These are phyloP conservation scores for Acacia acuminata DNA, from an alignment of 306 rosid genomes.

Conservation along the genomic window DNA sequence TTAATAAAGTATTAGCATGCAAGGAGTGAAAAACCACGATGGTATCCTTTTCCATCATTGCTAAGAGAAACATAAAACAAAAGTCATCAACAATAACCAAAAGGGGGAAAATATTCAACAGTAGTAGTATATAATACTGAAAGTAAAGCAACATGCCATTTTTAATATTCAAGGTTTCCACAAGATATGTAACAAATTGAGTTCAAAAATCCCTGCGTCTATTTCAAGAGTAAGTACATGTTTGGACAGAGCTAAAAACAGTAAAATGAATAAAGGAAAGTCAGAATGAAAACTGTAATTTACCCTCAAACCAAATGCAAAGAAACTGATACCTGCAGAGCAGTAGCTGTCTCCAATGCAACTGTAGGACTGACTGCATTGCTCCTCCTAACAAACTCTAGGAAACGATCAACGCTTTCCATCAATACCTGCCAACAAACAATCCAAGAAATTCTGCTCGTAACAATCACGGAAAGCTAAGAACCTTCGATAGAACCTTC, in stretches of 20 bases:
- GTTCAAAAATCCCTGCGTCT: not conserved
- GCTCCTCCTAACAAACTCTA: slow-evolving; percentile 87
- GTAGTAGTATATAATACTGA: not conserved
- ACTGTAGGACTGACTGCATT: slow-evolving; percentile 94
- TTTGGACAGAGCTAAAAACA: not conserved
- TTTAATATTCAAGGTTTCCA: not conserved
- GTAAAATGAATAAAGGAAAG: not conserved
- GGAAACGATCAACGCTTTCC: slow-evolving; percentile 81
- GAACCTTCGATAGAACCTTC: not conserved
- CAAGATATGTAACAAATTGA: not conserved
- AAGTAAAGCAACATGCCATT: not conserved
- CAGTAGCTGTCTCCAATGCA: slow-evolving; percentile 91
- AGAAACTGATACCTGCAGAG: slow-evolving; percentile 78
- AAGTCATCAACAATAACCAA: not conserved
- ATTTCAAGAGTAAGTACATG: slow-evolving; percentile 13
- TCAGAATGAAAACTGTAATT: not conserved
- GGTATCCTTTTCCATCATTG: not conserved
- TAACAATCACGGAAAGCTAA: slow-evolving; percentile 2
- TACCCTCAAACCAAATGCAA: not conserved
- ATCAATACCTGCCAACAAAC: slow-evolving; percentile 61
- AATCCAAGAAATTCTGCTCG: slow-evolving; percentile 19
- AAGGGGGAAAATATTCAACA: not conserved
- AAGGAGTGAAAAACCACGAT: not conserved
- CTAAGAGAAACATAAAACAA: slow-evolving; percentile 7
- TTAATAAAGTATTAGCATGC: slow-evolving; percentile 14